Evolutionary conservation across 352 stramenopile species (phyloP).

Genomic region (Phytophthora citrophthora): DNA sequence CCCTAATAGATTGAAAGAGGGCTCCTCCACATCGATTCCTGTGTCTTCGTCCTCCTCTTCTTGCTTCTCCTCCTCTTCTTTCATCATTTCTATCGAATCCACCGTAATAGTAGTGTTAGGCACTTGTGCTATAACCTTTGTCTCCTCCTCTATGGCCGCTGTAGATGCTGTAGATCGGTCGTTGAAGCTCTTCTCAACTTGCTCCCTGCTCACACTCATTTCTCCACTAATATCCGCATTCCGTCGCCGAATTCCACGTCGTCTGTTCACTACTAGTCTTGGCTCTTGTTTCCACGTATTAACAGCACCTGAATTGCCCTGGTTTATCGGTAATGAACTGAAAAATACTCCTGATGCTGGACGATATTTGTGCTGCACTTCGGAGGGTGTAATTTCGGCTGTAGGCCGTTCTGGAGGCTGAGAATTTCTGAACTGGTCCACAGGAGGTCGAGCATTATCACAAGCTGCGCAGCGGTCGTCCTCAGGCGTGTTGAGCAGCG

Average conservation of each 20-base stretch:
- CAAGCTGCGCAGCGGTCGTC: constrained; percentile 61
- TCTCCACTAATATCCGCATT: constrained; percentile 3
- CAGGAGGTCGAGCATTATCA: constrained; percentile 44
- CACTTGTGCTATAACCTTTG: background rate
- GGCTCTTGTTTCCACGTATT: constrained; percentile 39
- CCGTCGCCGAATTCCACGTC: constrained; percentile 6
- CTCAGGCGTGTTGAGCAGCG: constrained; percentile 60
- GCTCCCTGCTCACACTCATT: constrained; percentile 10
- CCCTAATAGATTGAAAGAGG: constrained; percentile 58
- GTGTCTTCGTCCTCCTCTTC: constrained; percentile 27
- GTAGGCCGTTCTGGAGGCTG: constrained; percentile 1
- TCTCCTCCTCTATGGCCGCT: background rate
- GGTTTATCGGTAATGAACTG: constrained; percentile 21
- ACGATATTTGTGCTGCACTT: constrained; percentile 19
- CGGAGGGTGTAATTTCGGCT: constrained; percentile 4
- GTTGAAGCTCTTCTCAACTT: constrained; percentile 5
- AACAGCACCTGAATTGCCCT: background rate
- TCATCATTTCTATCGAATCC: constrained; percentile 1
- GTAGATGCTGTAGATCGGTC: constrained; percentile 2
- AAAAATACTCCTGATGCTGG: constrained; percentile 52
- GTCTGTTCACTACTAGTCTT: constrained; percentile 47
- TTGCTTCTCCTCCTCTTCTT: constrained; percentile 14
- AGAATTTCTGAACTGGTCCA: constrained; percentile 1
- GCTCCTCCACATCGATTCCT: constrained; percentile 41
- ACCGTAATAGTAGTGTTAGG: background rate